These are phyloP conservation scores for Leccinum pachyderme DNA, from an alignment of 1,284 basidiomycete genomes.

Conservation along the genomic window DNA sequence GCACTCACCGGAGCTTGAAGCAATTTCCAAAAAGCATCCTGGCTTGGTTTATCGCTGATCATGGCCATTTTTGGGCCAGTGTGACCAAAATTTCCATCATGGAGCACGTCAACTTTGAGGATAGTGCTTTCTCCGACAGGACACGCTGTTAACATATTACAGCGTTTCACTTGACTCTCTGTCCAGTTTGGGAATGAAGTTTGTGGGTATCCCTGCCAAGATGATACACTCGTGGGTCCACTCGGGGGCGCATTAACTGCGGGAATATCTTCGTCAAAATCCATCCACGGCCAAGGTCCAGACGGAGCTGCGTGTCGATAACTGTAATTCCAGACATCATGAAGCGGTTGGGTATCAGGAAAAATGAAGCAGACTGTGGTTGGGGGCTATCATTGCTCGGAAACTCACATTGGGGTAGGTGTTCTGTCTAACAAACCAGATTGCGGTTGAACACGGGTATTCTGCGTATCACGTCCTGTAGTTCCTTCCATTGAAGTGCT, in stretches of 20 bases:
- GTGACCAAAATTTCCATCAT: conserved; percentile 37
- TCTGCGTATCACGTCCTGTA: neutral
- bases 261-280: conserved; percentile 33
- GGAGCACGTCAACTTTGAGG: conserved; percentile 43
- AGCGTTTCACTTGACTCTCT: conserved; percentile 43
- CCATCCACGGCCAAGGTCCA: conserved; percentile 36
- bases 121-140: conserved; percentile 32
- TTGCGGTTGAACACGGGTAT: neutral
- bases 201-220: conserved; percentile 50
- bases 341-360: neutral
- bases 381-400: neutral
- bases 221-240: neutral
- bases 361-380: neutral
- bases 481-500: neutral
- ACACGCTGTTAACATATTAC: conserved; percentile 34
- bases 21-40: conserved; percentile 39
- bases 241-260: neutral
- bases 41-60: conserved; percentile 22
- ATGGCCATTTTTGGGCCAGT: neutral
- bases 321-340: conserved; percentile 10
- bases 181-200: conserved; percentile 55
- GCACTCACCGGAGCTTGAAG: conserved; percentile 24
- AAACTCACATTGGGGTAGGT: conserved; percentile 24
- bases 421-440: conserved; percentile 14
- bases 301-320: conserved; percentile 35